Percentiles rank a stretch among this genome's conserved stretches.
Conservation (phyloP, 148 eudicot genomes). For the Bassia scoparia region DNA sequence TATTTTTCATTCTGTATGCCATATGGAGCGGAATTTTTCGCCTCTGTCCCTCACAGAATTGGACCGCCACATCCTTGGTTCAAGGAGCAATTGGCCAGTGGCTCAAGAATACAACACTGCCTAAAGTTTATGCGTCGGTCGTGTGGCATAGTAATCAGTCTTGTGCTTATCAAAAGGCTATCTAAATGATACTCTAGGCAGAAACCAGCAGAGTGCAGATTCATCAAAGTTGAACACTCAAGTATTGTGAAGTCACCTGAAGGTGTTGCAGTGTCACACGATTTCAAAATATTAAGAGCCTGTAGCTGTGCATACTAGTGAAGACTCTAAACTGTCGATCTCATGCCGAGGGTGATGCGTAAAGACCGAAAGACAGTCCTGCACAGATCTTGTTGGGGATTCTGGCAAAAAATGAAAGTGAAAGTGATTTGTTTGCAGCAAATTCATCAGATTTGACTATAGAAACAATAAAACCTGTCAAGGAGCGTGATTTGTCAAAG, state of each 20-base stretch:
- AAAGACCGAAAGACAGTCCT: conserved; percentile 34
- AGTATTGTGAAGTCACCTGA: conserved; percentile 24
- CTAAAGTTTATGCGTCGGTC: conserved; percentile 55
- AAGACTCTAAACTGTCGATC: conserved; percentile 35
- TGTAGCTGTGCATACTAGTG: conserved; percentile 23
- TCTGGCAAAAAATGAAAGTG: conserved; percentile 32
- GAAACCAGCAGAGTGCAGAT: conserved; percentile 29
- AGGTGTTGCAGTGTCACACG: conserved; percentile 21
- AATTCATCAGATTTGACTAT: conserved; percentile 13
- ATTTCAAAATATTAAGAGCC: conserved; percentile 24
- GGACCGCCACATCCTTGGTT: conserved; percentile 40
- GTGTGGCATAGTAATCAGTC: conserved; percentile 61
- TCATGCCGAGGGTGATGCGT: conserved; percentile 29
- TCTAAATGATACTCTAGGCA: conserved; percentile 34
- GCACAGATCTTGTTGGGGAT: conserved; percentile 27
- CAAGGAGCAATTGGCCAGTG: conserved; percentile 43
- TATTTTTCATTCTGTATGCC: no score
- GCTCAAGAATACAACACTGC: conserved; percentile 31
- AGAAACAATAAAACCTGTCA: conserved; percentile 23
- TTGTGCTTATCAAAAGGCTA: conserved; percentile 61
- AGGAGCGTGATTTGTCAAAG: conserved; percentile 37
- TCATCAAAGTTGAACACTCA: conserved; percentile 21
- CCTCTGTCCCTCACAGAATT: conserved; percentile 43
- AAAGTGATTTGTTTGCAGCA: conserved; percentile 23
- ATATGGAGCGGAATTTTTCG: conserved; percentile 49